Percentiles rank a stretch among this genome's conserved stretches.
These are phyloP conservation scores for Aspergillus novofumigatus DNA, from an alignment of 2,329 filamentous ascomycete species.

Conservation along the genomic window DNA sequence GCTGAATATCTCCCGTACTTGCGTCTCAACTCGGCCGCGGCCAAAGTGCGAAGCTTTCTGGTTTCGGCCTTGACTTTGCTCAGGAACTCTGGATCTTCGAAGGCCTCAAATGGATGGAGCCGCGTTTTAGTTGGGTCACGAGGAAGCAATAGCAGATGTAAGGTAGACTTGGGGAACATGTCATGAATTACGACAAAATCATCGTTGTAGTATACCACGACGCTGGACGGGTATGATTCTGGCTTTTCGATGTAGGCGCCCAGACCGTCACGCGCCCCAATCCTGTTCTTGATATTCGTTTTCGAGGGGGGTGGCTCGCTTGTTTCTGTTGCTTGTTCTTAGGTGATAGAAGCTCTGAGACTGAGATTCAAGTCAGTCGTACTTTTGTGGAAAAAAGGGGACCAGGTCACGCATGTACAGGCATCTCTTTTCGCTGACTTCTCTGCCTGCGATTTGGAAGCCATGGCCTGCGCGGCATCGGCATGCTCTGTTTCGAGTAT, in stretches of 20 bases:
- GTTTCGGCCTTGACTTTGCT: conserved; percentile 59
- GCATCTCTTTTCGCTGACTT: conserved; percentile 34
- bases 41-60: conserved; percentile 58
- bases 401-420: conserved; percentile 22
- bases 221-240: conserved; percentile 52
- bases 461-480: neutral
- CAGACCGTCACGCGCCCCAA: conserved; percentile 57
- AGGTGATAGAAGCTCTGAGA: conserved; percentile 54
- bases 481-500: conserved; percentile 9
- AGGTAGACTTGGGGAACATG: conserved; percentile 75
- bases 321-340: conserved; percentile 41
- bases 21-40: conserved; percentile 70
- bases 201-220: conserved; percentile 63
- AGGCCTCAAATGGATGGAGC: conserved; percentile 72
- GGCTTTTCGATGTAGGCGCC: conserved; percentile 64
- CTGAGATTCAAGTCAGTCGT: conserved; percentile 23
- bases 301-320: conserved; percentile 12
- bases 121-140: conserved; percentile 58
- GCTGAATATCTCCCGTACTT: conserved; percentile 61
- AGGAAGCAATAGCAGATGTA: conserved; percentile 86
- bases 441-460: conserved; percentile 2
- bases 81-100: conserved; percentile 68
- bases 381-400: neutral
- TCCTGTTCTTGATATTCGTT: conserved; percentile 23
- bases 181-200: conserved; percentile 76